Base-by-base conservation (phyloP, 2,329 filamentous ascomycete species). In the Claviceps maximensis region DNA sequence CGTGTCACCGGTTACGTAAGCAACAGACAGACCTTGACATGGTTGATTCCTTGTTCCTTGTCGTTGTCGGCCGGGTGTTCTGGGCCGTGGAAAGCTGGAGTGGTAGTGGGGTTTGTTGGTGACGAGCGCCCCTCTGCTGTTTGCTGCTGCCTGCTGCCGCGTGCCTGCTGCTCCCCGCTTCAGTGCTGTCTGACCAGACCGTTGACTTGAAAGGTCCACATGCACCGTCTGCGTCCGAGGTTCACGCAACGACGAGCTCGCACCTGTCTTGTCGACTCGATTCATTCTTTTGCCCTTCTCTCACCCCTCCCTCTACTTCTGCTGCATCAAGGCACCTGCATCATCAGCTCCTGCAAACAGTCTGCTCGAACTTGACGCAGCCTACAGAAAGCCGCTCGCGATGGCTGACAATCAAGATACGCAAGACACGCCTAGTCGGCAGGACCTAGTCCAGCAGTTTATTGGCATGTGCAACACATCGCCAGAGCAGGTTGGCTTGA, bases 401-500 rank as follows among this genome's bases (percentile, higher is more conserved):
- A 53, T 51, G 51, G 52, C 52, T 8, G 53, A 51, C 45, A 44
- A 44, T 19, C 48, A 45, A 19, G 47, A 29, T 31, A 51, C 19
- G 40, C 17, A n/a, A n/a, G 31, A 33, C 31, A 33, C 49, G 17
- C 47, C 52, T 47, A 51, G 45, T 41, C 52, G 47, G 33, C 49
- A 56, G 2, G 45, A 53, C 33, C 52, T 56, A 5, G 50, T 56
- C 17, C 46, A 54, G 21, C 45, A 54, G 33, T 54, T 56, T 23
- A 2, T 49, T 12, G 45, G 10, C 31, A 54, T 54, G 52, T 54
- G 52, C 44, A 50, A 51, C 21, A 47, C 49, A 15, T 47, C 46
- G 10, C 52, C 54, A 40, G 49, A 56, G 19, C 19, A 56, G 50
- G 54, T 56, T 45, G 21, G 42, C 13, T n/a, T 52, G 15, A 36